Percentiles rank a stretch among this genome's conserved stretches.
phyloP scores from a whole-genome alignment of 192 early-diverging fungal genomes.

The Cetraspora pellucida region DNA sequence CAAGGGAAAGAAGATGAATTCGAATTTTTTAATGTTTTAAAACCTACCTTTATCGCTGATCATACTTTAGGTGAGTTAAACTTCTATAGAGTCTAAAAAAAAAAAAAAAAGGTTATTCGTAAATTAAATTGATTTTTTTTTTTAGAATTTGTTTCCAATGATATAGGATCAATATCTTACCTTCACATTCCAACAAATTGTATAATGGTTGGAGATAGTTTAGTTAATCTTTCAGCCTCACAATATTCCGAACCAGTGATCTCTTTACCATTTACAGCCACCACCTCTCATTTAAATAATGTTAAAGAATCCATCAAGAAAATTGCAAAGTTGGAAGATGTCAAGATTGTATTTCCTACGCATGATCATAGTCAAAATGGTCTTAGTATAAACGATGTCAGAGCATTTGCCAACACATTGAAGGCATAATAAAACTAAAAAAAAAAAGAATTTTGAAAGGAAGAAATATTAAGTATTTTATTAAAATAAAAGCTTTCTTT shows the following conservation, averaged over 20 bases:
- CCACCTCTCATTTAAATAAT: conserved; percentile 37
- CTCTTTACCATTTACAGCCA: conserved; percentile 37
- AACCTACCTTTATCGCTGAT: conserved; percentile 39
- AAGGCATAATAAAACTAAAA: no score
- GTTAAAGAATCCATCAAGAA: conserved; percentile 41
- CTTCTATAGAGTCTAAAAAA: neutral
- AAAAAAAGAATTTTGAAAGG: no score
- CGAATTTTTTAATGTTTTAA: conserved; percentile 45
- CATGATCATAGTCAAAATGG: conserved; percentile 42
- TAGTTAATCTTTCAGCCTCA: conserved; percentile 40
- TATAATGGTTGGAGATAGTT: conserved; percentile 43
- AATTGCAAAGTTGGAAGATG: conserved; percentile 35
- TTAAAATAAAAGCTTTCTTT: no score
- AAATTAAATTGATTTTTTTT: neutral
- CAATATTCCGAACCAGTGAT: conserved; percentile 35
- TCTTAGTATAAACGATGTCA: conserved; percentile 41
- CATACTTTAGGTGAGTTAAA: conserved; percentile 41
- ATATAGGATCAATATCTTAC: conserved; percentile 43
- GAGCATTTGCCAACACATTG: conserved; percentile 28
- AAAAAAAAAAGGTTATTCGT: neutral
- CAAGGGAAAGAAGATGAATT: conserved; percentile 39
- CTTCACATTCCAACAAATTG: conserved; percentile 41
- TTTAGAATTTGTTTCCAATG: neutral
- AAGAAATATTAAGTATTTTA: no score
- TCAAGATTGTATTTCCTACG: conserved; percentile 43